Evolutionary conservation across 768 basidiomycete species (phyloP).

Genomic region (Cyathus striatus): DNA sequence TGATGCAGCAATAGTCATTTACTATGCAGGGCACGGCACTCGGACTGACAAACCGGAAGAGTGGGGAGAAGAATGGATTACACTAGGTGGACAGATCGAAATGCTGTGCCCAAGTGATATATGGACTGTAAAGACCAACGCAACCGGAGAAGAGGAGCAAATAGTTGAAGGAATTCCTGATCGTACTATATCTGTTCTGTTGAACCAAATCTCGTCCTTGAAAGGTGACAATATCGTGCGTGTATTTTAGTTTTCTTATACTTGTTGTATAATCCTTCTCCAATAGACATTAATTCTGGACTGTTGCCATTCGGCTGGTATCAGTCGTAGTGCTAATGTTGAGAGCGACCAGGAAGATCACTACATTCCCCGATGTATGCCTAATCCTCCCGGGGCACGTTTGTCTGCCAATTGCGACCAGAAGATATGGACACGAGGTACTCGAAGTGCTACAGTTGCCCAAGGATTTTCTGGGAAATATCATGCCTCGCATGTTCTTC

Average conservation of each 20-base stretch:
- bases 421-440: conserved; percentile 11
- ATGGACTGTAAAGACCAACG: conserved; percentile 1
- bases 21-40: conserved; percentile 41
- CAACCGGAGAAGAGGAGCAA: conserved; percentile 3
- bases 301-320: conserved; percentile 38
- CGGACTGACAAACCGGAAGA: conserved; percentile 20
- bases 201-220: conserved; percentile 27
- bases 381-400: conserved; percentile 19
- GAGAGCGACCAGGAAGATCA: not conserved
- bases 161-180: conserved; percentile 37
- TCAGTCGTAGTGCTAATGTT: conserved; percentile 14
- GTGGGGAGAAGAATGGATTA: conserved; percentile 21
- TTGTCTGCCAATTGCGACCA: conserved; percentile 19
- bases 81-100: conserved; percentile 23
- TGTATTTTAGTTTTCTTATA: not conserved
- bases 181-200: conserved; percentile 29
- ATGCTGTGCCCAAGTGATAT: conserved; percentile 30
- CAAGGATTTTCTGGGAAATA: conserved; percentile 17
- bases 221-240: conserved; percentile 42
- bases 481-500: conserved; percentile 32
- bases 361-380: conserved; percentile 16
- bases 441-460: conserved; percentile 9
- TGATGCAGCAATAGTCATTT: conserved; percentile 33
- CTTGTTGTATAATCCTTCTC: not conserved
- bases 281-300: conserved; percentile 40